phyloP scores from a whole-genome alignment of 495 filamentous ascomycete genomes.

The Neurospora sublineolata region DNA sequence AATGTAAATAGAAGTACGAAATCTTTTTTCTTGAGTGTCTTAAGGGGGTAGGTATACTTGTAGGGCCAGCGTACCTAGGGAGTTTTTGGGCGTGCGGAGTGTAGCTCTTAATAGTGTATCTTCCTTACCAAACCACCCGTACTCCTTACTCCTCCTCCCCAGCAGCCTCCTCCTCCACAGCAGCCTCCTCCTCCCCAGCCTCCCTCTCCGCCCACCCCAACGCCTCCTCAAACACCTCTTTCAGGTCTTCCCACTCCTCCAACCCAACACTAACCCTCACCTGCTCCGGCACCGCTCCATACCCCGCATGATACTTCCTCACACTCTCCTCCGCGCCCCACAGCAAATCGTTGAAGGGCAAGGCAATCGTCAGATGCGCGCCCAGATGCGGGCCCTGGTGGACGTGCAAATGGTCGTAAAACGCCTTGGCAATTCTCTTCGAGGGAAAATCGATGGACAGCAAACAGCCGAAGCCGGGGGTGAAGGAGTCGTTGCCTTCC shows the following conservation, averaged over 20 bases:
- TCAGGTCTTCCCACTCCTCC: conserved; percentile 25
- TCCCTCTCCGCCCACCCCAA: conserved; percentile 8
- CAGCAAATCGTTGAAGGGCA: conserved; percentile 29
- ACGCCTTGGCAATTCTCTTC: conserved; percentile 19
- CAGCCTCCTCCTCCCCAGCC: not conserved
- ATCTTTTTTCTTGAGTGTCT: too few relatives aligned
- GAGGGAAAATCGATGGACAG: conserved; percentile 31
- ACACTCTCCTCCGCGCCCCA: conserved; percentile 19
- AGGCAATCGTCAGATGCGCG: conserved; percentile 32
- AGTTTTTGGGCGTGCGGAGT: too few relatives aligned
- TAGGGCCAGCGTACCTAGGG: too few relatives aligned
- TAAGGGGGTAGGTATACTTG: too few relatives aligned
- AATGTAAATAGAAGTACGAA: too few relatives aligned
- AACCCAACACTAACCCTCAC: conserved; percentile 31
- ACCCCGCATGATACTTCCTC: conserved; percentile 15
- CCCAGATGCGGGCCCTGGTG: conserved; percentile 37
- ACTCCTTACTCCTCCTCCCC: not conserved
- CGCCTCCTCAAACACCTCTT: conserved; percentile 23
- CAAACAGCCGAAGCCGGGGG: conserved; percentile 28
- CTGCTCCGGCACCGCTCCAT: conserved; percentile 20
- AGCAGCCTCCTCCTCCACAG: conserved; percentile 1
- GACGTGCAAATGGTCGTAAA: conserved; percentile 31
- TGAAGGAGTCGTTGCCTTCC: conserved; percentile 11
- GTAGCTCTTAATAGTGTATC: too few relatives aligned
- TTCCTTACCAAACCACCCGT: not conserved